Evolutionary conservation across 2,329 filamentous ascomycete genomes (phyloP), one percentile per base, ranked within the genome.

Genomic region (Fusarium piperis): DNA sequence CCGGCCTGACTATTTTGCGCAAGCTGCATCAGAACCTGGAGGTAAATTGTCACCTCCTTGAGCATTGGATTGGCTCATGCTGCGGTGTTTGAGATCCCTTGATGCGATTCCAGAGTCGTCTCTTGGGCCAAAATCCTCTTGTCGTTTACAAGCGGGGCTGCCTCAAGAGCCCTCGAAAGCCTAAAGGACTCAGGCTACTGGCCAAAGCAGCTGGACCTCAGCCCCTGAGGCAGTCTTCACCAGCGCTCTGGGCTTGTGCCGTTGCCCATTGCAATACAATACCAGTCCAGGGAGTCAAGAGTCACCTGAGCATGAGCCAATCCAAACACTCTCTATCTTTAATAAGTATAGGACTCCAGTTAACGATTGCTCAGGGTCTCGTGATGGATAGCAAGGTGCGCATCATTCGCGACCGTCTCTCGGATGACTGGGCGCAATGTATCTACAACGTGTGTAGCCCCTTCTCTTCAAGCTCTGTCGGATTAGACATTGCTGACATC

Each of bases 321-420:
- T 56, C 52, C 52, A 56, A 56, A 38, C 52, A 39, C 53, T 57
- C 53, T 38, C 53, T 57, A 57, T 30, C 33, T 57, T 57, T 39
- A 57, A 57, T 39, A 36, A 57, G 53, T 57, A 57, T 57, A 57
- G 53, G 53, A 57, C 53, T 57, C 53, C 20, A 57, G 53, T 28
- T 57, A 57, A 57, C 53, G 33, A 57, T 57, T 39, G 23, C 53
- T 39, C n/a, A 57, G 53, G 53, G 53, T 57, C 53, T 57, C 53
- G 53, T 57, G 53, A 57, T 57, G 53, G 53, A 57, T 39, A 57
- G 53, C 53, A 57, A 57, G 53, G 53, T 57, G 15, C 53, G 53
- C 53, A 57, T 57, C 53, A 57, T 57, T 57, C 53, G 53, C 20
- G 53, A 57, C 18, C 53, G 53, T 26, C 53, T 57, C 53, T 57